Evolutionary conservation across 2,329 filamentous ascomycete species (phyloP).

Genomic region (Trichoderma lentiforme): DNA sequence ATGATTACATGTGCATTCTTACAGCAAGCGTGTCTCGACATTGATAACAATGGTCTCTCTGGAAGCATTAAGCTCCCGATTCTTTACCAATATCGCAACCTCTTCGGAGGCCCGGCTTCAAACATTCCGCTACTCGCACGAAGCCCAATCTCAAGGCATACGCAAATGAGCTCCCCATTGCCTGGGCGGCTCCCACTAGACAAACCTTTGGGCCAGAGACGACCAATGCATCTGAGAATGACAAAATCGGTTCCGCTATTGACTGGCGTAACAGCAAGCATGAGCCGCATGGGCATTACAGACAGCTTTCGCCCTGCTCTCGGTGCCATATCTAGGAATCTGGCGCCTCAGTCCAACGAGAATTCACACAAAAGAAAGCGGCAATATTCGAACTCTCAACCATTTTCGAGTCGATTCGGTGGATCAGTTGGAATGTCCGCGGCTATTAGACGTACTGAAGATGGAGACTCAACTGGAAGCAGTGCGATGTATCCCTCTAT

Average conservation of each 20-base stretch:
- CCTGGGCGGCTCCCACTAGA: constrained; percentile 43
- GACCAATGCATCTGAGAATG: constrained; percentile 6
- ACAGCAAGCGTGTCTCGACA: constrained; percentile 77
- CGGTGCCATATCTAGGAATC: constrained; percentile 33
- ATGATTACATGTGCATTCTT: constrained; percentile 78
- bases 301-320: constrained; percentile 34
- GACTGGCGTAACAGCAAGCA: not conserved
- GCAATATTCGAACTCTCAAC: constrained; percentile 25
- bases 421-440: too few species aligned
- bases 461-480: not conserved
- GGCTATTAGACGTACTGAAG: not conserved
- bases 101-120: constrained; percentile 30
- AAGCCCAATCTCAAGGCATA: constrained; percentile 41
- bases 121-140: constrained; percentile 49
- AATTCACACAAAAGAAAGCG: constrained; percentile 33
- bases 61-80: constrained; percentile 35
- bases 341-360: constrained; percentile 21
- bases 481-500: not conserved
- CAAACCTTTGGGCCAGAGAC: constrained; percentile 21
- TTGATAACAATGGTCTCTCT: constrained; percentile 53
- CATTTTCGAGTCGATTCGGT: not conserved
- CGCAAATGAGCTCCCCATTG: constrained; percentile 39
- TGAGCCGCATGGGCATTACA: not conserved
- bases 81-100: constrained; percentile 32
- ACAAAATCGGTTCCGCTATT: not conserved